Evolutionary conservation across 805 yeast genomes (phyloP).

Genomic region (Saccharomyces paradoxus): DNA sequence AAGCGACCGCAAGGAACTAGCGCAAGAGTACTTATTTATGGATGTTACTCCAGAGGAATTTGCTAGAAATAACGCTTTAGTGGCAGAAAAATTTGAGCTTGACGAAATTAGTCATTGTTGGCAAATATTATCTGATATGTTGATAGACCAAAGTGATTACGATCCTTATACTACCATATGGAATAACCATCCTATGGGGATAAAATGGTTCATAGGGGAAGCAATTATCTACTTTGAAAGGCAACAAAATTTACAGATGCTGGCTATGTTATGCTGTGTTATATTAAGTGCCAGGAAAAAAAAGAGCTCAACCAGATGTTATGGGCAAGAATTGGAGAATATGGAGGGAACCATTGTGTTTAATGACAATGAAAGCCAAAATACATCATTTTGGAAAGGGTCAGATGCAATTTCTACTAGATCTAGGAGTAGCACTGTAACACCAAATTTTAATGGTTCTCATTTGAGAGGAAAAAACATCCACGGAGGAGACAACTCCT

Average conservation of each 20-base stretch:
- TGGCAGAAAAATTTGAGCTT: slow-evolving; percentile 58
- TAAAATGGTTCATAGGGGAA: slow-evolving; percentile 53
- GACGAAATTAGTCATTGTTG: slow-evolving; percentile 66
- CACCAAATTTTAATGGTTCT: slow-evolving; percentile 3
- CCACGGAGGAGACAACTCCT: slow-evolving; percentile 6
- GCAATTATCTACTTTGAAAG: slow-evolving; percentile 57
- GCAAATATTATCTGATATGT: slow-evolving; percentile 45
- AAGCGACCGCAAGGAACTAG: slow-evolving; percentile 68
- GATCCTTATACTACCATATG: slow-evolving; percentile 45
- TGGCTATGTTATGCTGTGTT: slow-evolving; percentile 79
- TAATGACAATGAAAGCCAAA: neutral
- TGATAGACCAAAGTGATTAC: slow-evolving; percentile 22
- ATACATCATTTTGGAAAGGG: neutral
- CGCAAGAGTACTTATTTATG: slow-evolving; percentile 53
- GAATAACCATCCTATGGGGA: slow-evolving; percentile 78
- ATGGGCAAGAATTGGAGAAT: neutral
- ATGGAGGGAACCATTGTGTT: neutral
- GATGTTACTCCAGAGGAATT: slow-evolving; percentile 58
- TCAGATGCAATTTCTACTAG: slow-evolving; percentile 14
- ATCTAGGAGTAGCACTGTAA: slow-evolving; percentile 7
- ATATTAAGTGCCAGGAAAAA: slow-evolving; percentile 27
- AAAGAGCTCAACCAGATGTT: neutral
- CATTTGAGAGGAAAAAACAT: neutral
- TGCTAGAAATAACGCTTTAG: slow-evolving; percentile 60
- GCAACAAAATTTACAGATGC: slow-evolving; percentile 71